Evolutionary conservation across 73 alveolate genomes (phyloP).

Genomic region (Paramecium octaurelia): DNA sequence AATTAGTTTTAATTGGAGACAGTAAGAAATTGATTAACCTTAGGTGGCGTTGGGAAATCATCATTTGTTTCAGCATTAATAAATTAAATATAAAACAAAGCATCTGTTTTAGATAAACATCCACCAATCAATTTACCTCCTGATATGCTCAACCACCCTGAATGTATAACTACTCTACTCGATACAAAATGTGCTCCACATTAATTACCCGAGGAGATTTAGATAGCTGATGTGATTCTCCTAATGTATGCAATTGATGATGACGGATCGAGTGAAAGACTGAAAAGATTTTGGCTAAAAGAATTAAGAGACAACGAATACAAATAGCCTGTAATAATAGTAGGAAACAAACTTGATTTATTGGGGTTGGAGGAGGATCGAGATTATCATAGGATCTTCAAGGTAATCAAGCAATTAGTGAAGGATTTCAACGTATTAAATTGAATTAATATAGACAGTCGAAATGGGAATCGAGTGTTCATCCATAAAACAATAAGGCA

Average conservation of each 20-base stretch:
- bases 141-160: constrained; percentile 6
- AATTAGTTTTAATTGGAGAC: constrained; percentile 20
- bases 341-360: constrained; percentile 22
- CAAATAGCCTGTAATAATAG: not conserved
- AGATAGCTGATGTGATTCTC: not conserved
- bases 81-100: not conserved
- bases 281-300: constrained; percentile 32
- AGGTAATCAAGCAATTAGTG: constrained; percentile 14
- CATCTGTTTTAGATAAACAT: not conserved
- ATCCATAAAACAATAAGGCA: not conserved
- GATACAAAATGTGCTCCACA: constrained; percentile 14
- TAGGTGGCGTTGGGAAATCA: constrained; percentile 19
- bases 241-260: constrained; percentile 12
- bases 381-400: not conserved
- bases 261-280: not conserved
- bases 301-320: not conserved
- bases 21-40: not conserved
- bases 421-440: not conserved
- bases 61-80: not conserved
- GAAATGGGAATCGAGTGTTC: constrained; percentile 64
- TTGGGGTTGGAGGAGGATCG: not conserved
- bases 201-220: constrained; percentile 1
- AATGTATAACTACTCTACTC: not conserved
- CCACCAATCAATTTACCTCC: not conserved
- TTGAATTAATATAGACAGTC: constrained; percentile 13